A percentile compares a stretch with the other conserved stretches of the same genome.
phyloP scores from a whole-genome alignment of 495 filamentous ascomycete species.

The Evernia prunastri region DNA sequence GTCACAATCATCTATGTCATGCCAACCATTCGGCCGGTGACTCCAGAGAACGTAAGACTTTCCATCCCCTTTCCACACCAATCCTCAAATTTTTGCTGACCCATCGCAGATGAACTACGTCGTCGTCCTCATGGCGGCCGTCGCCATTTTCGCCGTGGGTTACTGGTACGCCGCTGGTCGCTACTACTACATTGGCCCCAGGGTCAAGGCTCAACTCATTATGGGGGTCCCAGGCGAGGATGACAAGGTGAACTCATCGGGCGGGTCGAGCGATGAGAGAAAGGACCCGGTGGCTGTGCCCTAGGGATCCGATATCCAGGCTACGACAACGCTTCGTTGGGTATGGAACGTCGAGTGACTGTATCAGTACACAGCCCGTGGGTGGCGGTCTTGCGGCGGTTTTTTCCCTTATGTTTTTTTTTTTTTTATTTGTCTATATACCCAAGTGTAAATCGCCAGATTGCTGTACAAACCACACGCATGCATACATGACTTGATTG shows the following conservation, averaged over 20 bases:
- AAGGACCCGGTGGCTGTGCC: neutral
- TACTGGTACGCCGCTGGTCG: conserved; percentile 48
- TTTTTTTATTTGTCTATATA: neutral
- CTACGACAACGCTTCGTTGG: too few relatives aligned
- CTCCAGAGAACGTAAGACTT: conserved; percentile 35
- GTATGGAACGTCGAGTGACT: neutral
- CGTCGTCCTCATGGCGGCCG: conserved; percentile 41
- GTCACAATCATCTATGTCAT: conserved; percentile 56
- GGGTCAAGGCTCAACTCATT: conserved; percentile 37
- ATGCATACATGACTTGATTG: too few relatives aligned
- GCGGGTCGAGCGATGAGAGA: conserved; percentile 14
- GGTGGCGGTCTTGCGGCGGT: neutral
- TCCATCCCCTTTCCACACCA: neutral
- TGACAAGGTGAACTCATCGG: neutral
- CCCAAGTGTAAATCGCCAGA: neutral
- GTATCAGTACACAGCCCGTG: neutral
- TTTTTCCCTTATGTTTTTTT: neutral
- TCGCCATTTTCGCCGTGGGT: conserved; percentile 38
- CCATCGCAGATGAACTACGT: conserved; percentile 40
- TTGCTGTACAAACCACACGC: neutral
- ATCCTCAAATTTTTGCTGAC: conserved; percentile 2
- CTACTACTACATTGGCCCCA: conserved; percentile 48
- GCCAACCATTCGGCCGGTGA: conserved; percentile 50
- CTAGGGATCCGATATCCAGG: too few relatives aligned
- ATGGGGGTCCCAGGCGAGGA: conserved; percentile 19